Conservation (phyloP, 768 basidiomycete species). For the Mycena latifolia region DNA sequence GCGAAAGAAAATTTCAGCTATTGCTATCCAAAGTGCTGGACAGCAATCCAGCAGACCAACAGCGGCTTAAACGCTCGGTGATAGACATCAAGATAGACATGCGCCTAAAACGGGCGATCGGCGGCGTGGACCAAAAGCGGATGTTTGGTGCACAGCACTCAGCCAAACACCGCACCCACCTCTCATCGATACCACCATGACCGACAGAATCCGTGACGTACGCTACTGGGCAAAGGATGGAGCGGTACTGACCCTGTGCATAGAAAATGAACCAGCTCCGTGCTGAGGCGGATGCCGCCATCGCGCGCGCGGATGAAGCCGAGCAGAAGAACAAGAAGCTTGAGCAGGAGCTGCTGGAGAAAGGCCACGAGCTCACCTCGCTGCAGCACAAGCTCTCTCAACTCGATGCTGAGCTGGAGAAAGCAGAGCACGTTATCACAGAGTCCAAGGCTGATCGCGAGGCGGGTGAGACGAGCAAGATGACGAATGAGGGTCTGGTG, state of each 20-base stretch:
- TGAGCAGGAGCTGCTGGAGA: conserved; percentile 79
- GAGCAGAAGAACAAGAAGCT: conserved; percentile 86
- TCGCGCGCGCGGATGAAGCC: conserved; percentile 87
- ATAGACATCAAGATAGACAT: no score
- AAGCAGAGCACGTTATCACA: conserved; percentile 72
- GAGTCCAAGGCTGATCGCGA: conserved; percentile 73
- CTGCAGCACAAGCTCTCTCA: conserved; percentile 77
- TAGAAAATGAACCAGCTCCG: conserved; percentile 87
- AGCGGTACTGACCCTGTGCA: background rate
- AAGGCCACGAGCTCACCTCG: conserved; percentile 90
- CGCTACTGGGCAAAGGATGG: conserved; percentile 3
- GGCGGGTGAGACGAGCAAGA: conserved; percentile 79
- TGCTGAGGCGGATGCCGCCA: conserved; percentile 84
- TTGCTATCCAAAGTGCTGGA: no score
- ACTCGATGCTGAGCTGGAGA: conserved; percentile 77
- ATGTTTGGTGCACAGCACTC: background rate
- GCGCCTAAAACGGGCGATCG: conserved; percentile 1
- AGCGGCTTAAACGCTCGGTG: no score
- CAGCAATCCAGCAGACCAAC: no score
- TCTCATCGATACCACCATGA: conserved; percentile 47
- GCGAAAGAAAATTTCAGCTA: no score
- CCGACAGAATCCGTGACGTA: conserved; percentile 68
- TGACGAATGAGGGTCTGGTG: conserved; percentile 76
- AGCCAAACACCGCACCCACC: conserved; percentile 10
- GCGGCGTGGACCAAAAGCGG: conserved; percentile 8